Conservation (phyloP, 2,329 filamentous ascomycete species). For the Grosmannia penicillata region DNA sequence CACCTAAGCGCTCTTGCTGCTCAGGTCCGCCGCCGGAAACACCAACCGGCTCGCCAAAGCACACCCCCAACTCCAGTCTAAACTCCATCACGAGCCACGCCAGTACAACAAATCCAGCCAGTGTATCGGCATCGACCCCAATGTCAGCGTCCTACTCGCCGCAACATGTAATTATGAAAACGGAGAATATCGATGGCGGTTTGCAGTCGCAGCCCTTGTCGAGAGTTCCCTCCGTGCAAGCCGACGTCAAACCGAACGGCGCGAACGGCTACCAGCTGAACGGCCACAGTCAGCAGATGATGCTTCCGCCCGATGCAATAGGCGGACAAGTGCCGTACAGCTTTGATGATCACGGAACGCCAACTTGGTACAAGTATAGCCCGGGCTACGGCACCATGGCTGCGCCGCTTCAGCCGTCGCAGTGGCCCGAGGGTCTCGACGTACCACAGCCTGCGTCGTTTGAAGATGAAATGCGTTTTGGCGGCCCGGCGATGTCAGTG, state of each 20-base stretch:
- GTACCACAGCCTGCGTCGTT: neutral
- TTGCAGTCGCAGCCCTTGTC: neutral
- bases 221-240: neutral
- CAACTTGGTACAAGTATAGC: conserved; percentile 9
- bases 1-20: conserved; percentile 6
- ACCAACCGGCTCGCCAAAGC: conserved; percentile 1
- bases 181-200: neutral
- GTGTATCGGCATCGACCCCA: conserved; percentile 4
- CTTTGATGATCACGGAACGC: conserved; percentile 2
- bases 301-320: neutral
- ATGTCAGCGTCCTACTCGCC: conserved; percentile 5
- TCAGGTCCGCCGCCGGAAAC: neutral
- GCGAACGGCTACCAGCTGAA: neutral
- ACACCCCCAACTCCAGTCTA: conserved; percentile 10
- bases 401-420: conserved; percentile 10
- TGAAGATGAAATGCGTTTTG: neutral
- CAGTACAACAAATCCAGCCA: neutral
- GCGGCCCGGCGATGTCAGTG: neutral
- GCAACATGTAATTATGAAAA: conserved; percentile 2
- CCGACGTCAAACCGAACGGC: neutral
- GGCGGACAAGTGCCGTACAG: neutral
- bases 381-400: conserved; percentile 10
- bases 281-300: neutral
- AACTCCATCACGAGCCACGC: conserved; percentile 7
- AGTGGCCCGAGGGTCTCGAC: conserved; percentile 9